Evolutionary conservation across 768 basidiomycete species (phyloP).

Genomic region (Crassisporium funariophilum): DNA sequence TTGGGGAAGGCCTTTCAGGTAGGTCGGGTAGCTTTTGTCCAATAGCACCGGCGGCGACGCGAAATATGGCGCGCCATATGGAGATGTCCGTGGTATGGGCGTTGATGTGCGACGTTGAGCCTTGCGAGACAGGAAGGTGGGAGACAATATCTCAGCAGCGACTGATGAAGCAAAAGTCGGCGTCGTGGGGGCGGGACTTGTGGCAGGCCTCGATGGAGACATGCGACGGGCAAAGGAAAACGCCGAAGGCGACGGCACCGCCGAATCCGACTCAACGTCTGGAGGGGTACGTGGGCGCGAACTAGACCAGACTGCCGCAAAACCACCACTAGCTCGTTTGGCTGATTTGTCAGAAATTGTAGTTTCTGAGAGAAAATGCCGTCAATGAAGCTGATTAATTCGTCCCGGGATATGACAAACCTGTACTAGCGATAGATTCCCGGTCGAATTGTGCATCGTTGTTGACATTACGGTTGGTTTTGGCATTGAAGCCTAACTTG

Average conservation of each 20-base stretch:
- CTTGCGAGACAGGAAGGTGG: slow-evolving; percentile 31
- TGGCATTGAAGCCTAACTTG: slow-evolving; percentile 22
- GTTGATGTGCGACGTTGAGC: slow-evolving; percentile 31
- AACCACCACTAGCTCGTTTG: slow-evolving; percentile 22
- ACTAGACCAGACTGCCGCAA: slow-evolving; percentile 19
- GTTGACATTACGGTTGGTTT: slow-evolving; percentile 11
- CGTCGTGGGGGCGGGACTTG: slow-evolving; percentile 11
- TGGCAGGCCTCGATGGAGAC: slow-evolving; percentile 17
- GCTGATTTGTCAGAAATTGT: slow-evolving; percentile 18
- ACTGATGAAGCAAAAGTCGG: slow-evolving; percentile 13
- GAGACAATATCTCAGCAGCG: slow-evolving; percentile 20
- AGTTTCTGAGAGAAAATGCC: slow-evolving; percentile 14
- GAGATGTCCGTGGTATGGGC: slow-evolving; percentile 40
- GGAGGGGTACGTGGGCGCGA: slow-evolving; percentile 21
- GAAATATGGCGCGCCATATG: slow-evolving; percentile 49
- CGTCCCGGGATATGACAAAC: slow-evolving; percentile 12
- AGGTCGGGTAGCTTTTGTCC: slow-evolving; percentile 23
- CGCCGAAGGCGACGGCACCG: slow-evolving; percentile 21
- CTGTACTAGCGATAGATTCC: slow-evolving; percentile 22
- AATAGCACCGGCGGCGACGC: slow-evolving; percentile 38
- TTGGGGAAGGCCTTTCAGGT: slow-evolving; percentile 27
- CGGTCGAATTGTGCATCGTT: slow-evolving; percentile 20
- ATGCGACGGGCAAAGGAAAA: slow-evolving; percentile 23
- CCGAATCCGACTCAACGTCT: slow-evolving; percentile 16
- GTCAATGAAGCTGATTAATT: slow-evolving; percentile 6